Evolutionary conservation across 106 monocot genomes (phyloP).

Genomic region (Xerophyta viscosa): DNA sequence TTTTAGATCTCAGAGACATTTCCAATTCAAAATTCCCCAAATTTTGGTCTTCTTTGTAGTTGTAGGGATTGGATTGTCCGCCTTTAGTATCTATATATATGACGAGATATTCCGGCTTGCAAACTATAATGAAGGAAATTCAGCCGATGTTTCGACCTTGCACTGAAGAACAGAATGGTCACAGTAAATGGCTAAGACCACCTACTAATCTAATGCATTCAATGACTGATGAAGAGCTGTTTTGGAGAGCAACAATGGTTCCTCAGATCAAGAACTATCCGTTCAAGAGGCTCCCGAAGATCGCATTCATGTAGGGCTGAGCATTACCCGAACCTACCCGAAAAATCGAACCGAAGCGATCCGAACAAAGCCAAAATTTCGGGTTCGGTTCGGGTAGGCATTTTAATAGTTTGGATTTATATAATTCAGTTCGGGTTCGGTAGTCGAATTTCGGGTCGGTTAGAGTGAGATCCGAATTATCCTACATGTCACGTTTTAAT

Average conservation of each 20-base stretch:
- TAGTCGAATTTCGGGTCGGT: no score
- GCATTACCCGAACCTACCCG: no score
- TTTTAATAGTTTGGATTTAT: no score
- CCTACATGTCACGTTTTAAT: no score
- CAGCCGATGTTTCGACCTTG: slow-evolving; percentile 4
- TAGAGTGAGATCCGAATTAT: no score
- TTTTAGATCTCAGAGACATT: slow-evolving; percentile 7
- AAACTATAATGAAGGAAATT: background rate
- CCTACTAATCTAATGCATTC: slow-evolving; percentile 25
- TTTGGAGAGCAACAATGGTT: slow-evolving; percentile 43
- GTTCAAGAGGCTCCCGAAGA: slow-evolving; percentile 42
- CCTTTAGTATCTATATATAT: slow-evolving; percentile 21
- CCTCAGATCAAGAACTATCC: slow-evolving; percentile 46
- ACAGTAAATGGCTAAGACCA: slow-evolving; percentile 30
- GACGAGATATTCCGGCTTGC: slow-evolving; percentile 2
- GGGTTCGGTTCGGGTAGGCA: no score
- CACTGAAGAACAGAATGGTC: background rate
- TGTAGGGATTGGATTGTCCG: slow-evolving; percentile 17
- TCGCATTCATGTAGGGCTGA: no score
- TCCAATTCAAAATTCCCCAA: slow-evolving; percentile 11
- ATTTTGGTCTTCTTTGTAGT: slow-evolving; percentile 14
- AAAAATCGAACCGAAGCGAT: no score
- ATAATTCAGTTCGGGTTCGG: no score
- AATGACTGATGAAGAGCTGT: slow-evolving; percentile 45
- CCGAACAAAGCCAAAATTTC: no score